A percentile compares a stretch with the other conserved stretches of the same genome.
Conservation (phyloP, 805 yeast genomes). For the Candida bentonensis region DNA sequence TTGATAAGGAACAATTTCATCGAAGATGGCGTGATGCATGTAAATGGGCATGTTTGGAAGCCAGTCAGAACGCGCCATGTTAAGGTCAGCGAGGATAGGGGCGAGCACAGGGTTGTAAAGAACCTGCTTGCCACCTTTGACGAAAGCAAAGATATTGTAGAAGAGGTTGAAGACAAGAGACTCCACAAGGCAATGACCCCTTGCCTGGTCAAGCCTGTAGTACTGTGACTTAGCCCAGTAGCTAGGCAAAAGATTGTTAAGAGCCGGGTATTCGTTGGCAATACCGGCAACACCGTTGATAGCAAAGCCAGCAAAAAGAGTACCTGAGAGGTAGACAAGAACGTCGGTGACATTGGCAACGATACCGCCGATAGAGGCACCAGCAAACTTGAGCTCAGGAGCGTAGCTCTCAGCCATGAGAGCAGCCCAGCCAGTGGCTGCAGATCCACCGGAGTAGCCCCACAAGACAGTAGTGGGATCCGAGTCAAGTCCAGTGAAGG, state of each 20-base stretch:
- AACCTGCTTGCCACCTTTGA: slow-evolving; percentile 9
- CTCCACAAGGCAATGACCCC: slow-evolving; percentile 7
- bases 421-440: slow-evolving; percentile 16
- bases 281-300: slow-evolving; percentile 17
- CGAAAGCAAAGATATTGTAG: slow-evolving; percentile 10
- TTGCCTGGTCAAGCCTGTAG: slow-evolving; percentile 7
- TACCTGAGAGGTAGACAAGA: slow-evolving; percentile 9
- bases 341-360: slow-evolving; percentile 12
- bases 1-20: slow-evolving; percentile 11
- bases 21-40: slow-evolving; percentile 17
- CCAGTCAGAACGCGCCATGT: slow-evolving; percentile 11
- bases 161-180: slow-evolving; percentile 8
- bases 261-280: slow-evolving; percentile 14
- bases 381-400: slow-evolving; percentile 13
- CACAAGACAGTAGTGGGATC: slow-evolving; percentile 12
- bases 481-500: slow-evolving; percentile 7
- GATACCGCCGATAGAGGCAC: slow-evolving; percentile 13
- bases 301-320: slow-evolving; percentile 14
- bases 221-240: slow-evolving; percentile 6
- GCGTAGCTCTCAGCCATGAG: slow-evolving; percentile 12
- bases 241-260: slow-evolving; percentile 7
- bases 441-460: slow-evolving; percentile 18
- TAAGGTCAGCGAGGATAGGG: slow-evolving; percentile 7
- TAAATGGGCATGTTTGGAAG: slow-evolving; percentile 13
- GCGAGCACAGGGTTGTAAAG: slow-evolving; percentile 6